phyloP scores from a whole-genome alignment of 257 asterid genomes.

The Eucommia ulmoides region DNA sequence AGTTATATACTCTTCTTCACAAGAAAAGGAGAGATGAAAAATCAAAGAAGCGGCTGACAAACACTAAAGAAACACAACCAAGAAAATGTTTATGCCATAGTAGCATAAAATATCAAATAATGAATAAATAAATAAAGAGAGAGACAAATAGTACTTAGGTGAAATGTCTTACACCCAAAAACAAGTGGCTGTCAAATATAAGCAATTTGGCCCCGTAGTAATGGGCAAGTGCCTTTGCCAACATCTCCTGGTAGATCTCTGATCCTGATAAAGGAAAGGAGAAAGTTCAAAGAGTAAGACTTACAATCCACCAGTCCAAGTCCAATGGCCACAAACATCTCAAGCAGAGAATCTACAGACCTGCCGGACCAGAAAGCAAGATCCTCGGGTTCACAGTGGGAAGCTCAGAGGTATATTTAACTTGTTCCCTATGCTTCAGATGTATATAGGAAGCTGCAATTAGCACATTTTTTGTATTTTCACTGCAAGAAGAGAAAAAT shows the following conservation, averaged over 20 bases:
- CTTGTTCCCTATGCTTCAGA: slow-evolving; percentile 61
- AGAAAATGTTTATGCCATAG: too few relatives aligned
- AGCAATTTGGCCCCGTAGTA: slow-evolving; percentile 81
- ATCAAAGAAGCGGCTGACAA: too few relatives aligned
- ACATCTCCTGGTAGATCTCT: slow-evolving; percentile 84
- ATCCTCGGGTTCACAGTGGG: slow-evolving; percentile 77
- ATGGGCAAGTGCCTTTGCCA: slow-evolving; percentile 83
- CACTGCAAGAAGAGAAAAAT: slow-evolving; percentile 42
- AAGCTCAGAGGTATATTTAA: slow-evolving; percentile 59
- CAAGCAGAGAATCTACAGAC: too few relatives aligned
- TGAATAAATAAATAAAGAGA: too few relatives aligned
- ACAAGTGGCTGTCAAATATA: slow-evolving; percentile 57
- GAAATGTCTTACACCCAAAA: slow-evolving; percentile 62
- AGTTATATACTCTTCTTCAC: too few relatives aligned
- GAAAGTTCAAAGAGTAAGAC: too few relatives aligned
- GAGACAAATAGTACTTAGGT: too few relatives aligned
- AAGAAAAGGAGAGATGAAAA: neutral
- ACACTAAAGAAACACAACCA: too few relatives aligned
- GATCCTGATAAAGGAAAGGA: slow-evolving; percentile 39
- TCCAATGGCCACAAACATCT: too few relatives aligned
- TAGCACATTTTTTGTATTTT: slow-evolving; percentile 71
- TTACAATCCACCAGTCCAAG: too few relatives aligned
- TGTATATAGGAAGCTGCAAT: slow-evolving; percentile 79
- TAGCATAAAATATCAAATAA: too few relatives aligned
- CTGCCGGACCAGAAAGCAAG: slow-evolving; percentile 92